Conservation (phyloP, 331 rosid species). For the Erythrophleum ivorense region DNA sequence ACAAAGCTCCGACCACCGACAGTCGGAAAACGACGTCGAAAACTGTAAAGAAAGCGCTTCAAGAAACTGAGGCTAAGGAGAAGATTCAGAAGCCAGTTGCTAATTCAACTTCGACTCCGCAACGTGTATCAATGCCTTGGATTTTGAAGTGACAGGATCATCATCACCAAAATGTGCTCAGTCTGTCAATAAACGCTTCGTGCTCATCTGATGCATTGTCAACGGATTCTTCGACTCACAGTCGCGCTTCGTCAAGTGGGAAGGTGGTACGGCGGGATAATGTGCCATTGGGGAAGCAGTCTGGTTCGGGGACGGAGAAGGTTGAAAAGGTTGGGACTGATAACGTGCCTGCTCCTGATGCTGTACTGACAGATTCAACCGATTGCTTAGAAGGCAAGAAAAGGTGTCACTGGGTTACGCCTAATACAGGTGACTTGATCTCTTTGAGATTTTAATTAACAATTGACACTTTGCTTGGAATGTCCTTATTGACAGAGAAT, state of each 20-base stretch:
- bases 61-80: slow-evolving; percentile 53
- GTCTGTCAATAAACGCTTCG: slow-evolving; percentile 63
- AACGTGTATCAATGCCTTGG: slow-evolving; percentile 38
- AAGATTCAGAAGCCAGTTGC: slow-evolving; percentile 37
- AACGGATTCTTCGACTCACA: slow-evolving; percentile 63
- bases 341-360: slow-evolving; percentile 33
- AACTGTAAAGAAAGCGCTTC: slow-evolving; percentile 53
- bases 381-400: slow-evolving; percentile 64
- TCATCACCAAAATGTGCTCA: slow-evolving; percentile 50
- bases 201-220: slow-evolving; percentile 77
- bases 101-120: slow-evolving; percentile 40
- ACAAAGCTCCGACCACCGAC: slow-evolving; percentile 50
- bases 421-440: slow-evolving; percentile 57
- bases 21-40: slow-evolving; percentile 47
- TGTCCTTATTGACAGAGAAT: background rate
- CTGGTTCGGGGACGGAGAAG: slow-evolving; percentile 38
- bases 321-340: slow-evolving; percentile 42
- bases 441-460: background rate
- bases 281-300: slow-evolving; percentile 42
- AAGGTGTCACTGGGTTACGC: slow-evolving; percentile 75
- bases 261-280: slow-evolving; percentile 44
- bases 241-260: slow-evolving; percentile 60
- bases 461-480: background rate
- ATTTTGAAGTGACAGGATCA: slow-evolving; percentile 47
- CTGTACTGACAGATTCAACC: slow-evolving; percentile 37